phyloP scores from a whole-genome alignment of 495 filamentous ascomycete genomes.

The Polyplosphaeria fusca region DNA sequence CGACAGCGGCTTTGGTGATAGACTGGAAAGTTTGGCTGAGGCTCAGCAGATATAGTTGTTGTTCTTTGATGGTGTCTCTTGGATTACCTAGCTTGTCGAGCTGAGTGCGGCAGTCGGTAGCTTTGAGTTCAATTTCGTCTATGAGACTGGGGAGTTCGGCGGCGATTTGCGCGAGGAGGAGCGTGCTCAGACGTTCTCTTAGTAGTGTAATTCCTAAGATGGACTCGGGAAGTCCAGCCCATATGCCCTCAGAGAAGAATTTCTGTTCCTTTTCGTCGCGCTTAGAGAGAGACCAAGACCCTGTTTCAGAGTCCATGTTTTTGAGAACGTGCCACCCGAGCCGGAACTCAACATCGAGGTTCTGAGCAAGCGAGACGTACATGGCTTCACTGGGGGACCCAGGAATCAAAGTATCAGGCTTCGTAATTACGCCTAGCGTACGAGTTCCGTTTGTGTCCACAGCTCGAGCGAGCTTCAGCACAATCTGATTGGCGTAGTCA shows the following conservation, averaged over 20 bases:
- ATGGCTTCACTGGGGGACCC: slow-evolving; percentile 32
- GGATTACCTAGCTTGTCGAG: slow-evolving; percentile 4
- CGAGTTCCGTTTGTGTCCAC: slow-evolving; percentile 31
- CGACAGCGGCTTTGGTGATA: slow-evolving; percentile 5
- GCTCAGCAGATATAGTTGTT: neutral
- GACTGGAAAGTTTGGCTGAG: neutral
- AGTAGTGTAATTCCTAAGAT: slow-evolving; percentile 52
- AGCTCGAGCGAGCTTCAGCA: slow-evolving; percentile 26
- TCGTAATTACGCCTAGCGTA: slow-evolving; percentile 40
- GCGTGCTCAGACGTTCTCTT: slow-evolving; percentile 51
- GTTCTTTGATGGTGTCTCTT: slow-evolving; percentile 4
- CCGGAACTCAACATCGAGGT: slow-evolving; percentile 26
- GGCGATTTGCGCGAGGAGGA: slow-evolving; percentile 57
- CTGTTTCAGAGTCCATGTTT: slow-evolving; percentile 27
- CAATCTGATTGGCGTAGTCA: slow-evolving; percentile 36
- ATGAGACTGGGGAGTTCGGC: slow-evolving; percentile 57
- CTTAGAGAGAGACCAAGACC: slow-evolving; percentile 25
- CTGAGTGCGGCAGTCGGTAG: neutral
- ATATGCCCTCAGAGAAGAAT: slow-evolving; percentile 51
- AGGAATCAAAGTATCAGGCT: slow-evolving; percentile 34
- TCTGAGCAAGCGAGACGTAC: slow-evolving; percentile 30
- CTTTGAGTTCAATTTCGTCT: slow-evolving; percentile 39
- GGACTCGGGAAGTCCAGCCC: slow-evolving; percentile 42
- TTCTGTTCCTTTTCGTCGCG: slow-evolving; percentile 41
- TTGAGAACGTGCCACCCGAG: slow-evolving; percentile 40